These are phyloP conservation scores for Backusella liffmaniae DNA, from an alignment of 192 early-diverging fungal species.

Conservation along the genomic window DNA sequence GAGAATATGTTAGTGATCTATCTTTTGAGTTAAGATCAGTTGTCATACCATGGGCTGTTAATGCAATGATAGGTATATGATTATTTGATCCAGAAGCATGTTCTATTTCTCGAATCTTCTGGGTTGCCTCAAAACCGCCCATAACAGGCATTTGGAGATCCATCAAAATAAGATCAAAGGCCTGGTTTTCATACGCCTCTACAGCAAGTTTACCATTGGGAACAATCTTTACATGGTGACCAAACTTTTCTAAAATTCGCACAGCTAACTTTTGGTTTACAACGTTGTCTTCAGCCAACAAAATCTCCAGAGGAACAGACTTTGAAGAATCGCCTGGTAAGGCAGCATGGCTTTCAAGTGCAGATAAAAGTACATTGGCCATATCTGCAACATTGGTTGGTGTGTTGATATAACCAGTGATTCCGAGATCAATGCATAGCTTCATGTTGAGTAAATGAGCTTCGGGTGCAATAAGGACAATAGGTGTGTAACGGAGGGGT, in stretches of 20 bases:
- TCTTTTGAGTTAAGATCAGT: neutral
- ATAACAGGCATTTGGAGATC: constrained; percentile 90
- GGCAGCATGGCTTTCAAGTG: constrained; percentile 64
- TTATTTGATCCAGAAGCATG: constrained; percentile 33
- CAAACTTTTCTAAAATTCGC: constrained; percentile 68
- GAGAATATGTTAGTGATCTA: neutral
- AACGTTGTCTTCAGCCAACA: constrained; percentile 82
- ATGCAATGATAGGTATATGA: constrained; percentile 78
- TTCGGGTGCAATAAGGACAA: constrained; percentile 61
- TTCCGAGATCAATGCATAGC: constrained; percentile 61
- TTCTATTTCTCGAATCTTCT: constrained; percentile 73
- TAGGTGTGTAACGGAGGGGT: constrained; percentile 63
- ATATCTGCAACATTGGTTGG: constrained; percentile 56
- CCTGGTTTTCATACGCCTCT: constrained; percentile 57
- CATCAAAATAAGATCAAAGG: constrained; percentile 74
- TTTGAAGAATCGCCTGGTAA: constrained; percentile 57
- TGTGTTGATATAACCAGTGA: constrained; percentile 66
- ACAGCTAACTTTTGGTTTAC: constrained; percentile 83
- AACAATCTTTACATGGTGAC: constrained; percentile 76
- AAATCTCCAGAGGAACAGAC: constrained; percentile 64
- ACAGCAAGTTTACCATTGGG: constrained; percentile 78
- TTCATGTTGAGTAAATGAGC: constrained; percentile 61
- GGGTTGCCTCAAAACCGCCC: constrained; percentile 85
- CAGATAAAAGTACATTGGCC: constrained; percentile 67
- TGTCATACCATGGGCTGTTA: constrained; percentile 84